phyloP scores from a whole-genome alignment of 768 basidiomycete species.

The Agaricus subrufescens region DNA sequence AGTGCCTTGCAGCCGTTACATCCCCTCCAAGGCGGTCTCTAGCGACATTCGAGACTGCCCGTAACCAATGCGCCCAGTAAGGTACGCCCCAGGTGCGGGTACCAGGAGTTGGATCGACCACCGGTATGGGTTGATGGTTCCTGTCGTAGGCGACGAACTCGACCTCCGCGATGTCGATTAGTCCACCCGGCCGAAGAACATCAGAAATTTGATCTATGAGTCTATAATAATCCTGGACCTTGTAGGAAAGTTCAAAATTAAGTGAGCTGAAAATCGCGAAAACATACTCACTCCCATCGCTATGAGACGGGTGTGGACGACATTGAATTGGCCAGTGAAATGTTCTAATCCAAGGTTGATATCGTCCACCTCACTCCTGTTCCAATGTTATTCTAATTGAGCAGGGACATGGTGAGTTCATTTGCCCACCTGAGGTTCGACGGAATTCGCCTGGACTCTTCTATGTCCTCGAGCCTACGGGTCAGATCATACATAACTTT shows the following conservation, averaged over 20 bases:
- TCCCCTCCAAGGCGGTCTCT: conserved; percentile 8
- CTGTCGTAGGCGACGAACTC: conserved; percentile 61
- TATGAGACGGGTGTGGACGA: conserved; percentile 68
- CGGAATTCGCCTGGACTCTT: conserved; percentile 7
- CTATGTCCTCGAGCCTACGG: conserved; percentile 1
- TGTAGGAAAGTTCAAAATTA: conserved; percentile 23
- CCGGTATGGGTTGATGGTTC: conserved; percentile 24
- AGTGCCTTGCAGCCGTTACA: conserved; percentile 36
- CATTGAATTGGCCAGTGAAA: conserved; percentile 74
- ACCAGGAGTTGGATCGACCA: background rate
- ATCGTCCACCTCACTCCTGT: conserved; percentile 79
- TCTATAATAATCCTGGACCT: conserved; percentile 61
- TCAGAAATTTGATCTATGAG: conserved; percentile 65
- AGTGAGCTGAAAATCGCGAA: background rate
- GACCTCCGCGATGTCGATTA: conserved; percentile 64
- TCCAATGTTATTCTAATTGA: conserved; percentile 9
- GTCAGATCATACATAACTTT: conserved; percentile 52
- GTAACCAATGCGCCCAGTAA: conserved; percentile 9
- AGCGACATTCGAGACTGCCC: background rate
- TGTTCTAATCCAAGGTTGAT: conserved; percentile 82
- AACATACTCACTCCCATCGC: conserved; percentile 61
- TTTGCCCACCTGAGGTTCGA: conserved; percentile 11
- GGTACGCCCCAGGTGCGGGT: background rate
- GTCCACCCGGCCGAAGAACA: conserved; percentile 66
- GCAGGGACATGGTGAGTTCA: background rate